phyloP scores from a whole-genome alignment of 2,329 filamentous ascomycete species.

The Lecanicillium sp. region DNA sequence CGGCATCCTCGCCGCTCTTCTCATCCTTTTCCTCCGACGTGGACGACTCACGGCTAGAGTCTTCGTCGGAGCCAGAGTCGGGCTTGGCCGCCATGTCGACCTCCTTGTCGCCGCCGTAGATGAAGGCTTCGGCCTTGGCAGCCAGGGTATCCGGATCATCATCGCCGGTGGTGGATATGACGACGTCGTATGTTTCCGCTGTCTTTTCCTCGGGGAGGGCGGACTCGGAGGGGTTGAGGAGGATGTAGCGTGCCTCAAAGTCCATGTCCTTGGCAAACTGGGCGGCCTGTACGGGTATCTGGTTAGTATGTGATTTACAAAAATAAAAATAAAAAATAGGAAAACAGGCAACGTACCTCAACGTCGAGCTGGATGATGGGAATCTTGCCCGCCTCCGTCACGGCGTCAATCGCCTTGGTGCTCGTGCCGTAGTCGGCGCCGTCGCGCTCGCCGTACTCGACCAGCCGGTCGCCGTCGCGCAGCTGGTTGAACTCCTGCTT shows the following conservation, averaged over 20 bases:
- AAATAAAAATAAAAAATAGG: neutral
- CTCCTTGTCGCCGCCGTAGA: constrained; percentile 15
- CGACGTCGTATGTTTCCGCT: constrained; percentile 15
- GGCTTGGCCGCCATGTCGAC: constrained; percentile 18
- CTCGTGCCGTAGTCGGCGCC: constrained; percentile 52
- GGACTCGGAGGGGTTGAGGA: constrained; percentile 39
- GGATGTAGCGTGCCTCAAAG: constrained; percentile 49
- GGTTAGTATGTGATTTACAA: too few relatives aligned
- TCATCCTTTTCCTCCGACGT: neutral
- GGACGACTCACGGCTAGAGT: constrained; percentile 21
- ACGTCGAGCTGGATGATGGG: constrained; percentile 48
- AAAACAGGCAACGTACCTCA: constrained; percentile 38
- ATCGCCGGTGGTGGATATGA: constrained; percentile 8
- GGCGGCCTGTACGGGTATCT: constrained; percentile 35
- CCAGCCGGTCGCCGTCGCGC: constrained; percentile 52
- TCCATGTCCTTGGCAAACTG: constrained; percentile 53
- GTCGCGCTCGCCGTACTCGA: constrained; percentile 48
- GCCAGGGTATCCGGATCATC: constrained; percentile 11
- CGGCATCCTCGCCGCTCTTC: constrained; percentile 9
- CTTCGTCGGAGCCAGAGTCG: constrained; percentile 19
- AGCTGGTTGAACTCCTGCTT: constrained; percentile 50
- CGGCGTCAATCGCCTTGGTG: constrained; percentile 44
- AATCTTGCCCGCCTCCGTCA: constrained; percentile 52
- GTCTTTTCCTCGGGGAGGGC: constrained; percentile 19
- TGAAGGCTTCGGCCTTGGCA: constrained; percentile 11